A percentile compares a stretch with the other conserved stretches of the same genome.
Evolutionary conservation across 768 basidiomycete species (phyloP).

Genomic region (Austroboletus eburneus): DNA sequence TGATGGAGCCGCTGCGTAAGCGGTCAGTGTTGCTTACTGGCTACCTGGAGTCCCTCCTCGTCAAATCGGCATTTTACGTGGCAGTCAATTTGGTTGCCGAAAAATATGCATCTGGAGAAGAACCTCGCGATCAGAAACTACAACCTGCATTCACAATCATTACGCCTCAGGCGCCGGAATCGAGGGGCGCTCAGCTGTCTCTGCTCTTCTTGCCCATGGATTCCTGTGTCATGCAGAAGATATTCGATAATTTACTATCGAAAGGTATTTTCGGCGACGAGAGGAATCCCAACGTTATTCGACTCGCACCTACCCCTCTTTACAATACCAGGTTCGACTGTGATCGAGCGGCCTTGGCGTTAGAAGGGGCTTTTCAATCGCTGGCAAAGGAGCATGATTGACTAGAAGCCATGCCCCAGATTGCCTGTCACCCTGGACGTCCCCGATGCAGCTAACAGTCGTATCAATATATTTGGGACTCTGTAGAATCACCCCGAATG

Average conservation of each 20-base stretch:
- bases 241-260: constrained; percentile 56
- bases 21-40: constrained; percentile 71
- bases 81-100: constrained; percentile 34
- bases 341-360: constrained; percentile 55
- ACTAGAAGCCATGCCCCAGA: constrained; percentile 3
- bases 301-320: constrained; percentile 80
- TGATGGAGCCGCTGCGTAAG: constrained; percentile 62
- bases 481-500: no score
- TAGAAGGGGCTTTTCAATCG: constrained; percentile 57
- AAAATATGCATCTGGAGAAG: constrained; percentile 23
- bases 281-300: constrained; percentile 86
- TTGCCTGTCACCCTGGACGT: constrained; percentile 2
- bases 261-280: constrained; percentile 90
- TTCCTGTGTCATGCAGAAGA: constrained; percentile 62
- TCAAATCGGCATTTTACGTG: constrained; percentile 60
- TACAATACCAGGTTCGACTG: constrained; percentile 85
- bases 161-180: constrained; percentile 65
- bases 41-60: constrained; percentile 62
- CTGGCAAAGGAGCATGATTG: constrained; percentile 14
- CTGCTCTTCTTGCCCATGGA: constrained; percentile 65
- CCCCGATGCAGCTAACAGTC: constrained; percentile 39
- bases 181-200: constrained; percentile 85
- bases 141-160: constrained; percentile 83
- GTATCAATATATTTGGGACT: constrained; percentile 42
- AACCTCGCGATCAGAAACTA: constrained; percentile 7